Conservation (phyloP, 495 filamentous ascomycete species). For the Cetradonia linearis region DNA sequence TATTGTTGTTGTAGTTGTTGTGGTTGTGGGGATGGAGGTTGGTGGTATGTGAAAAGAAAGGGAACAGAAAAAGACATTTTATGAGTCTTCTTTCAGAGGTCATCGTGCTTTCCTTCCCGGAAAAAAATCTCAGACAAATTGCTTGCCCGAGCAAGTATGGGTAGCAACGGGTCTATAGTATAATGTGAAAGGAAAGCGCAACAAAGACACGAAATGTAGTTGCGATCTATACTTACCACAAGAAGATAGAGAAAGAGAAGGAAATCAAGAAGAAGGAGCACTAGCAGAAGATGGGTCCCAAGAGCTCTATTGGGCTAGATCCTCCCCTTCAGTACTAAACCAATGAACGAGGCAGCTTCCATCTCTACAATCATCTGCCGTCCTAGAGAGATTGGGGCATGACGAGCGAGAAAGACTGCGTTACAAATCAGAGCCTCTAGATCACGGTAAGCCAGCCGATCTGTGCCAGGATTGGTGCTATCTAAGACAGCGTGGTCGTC, state of each 20-base stretch:
- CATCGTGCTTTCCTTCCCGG: slow-evolving; percentile 11
- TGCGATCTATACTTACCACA: slow-evolving; percentile 8
- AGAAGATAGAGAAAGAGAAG: slow-evolving; percentile 12
- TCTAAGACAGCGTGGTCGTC: slow-evolving; percentile 16
- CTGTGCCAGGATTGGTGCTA: slow-evolving; percentile 16
- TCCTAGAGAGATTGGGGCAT: slow-evolving; percentile 14
- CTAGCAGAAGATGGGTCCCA: slow-evolving; percentile 15
- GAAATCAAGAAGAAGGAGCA: slow-evolving; percentile 11
- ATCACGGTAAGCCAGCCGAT: slow-evolving; percentile 17
- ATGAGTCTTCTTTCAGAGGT: slow-evolving; percentile 9
- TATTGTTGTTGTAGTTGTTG: not conserved
- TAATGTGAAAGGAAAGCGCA: slow-evolving; percentile 11
- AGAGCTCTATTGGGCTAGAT: slow-evolving; percentile 15
- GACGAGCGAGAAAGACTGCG: slow-evolving; percentile 18
- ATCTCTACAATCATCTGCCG: slow-evolving; percentile 17
- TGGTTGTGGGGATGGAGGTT: not conserved
- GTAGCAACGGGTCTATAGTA: slow-evolving; percentile 9
- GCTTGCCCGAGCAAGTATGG: slow-evolving; percentile 6
- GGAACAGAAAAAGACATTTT: slow-evolving; percentile 6
- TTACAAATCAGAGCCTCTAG: slow-evolving; percentile 18
- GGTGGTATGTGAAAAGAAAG: not conserved
- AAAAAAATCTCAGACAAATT: slow-evolving; percentile 8
- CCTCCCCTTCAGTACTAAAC: slow-evolving; percentile 12
- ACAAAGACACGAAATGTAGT: slow-evolving; percentile 11
- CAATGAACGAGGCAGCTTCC: slow-evolving; percentile 16